phyloP scores from a whole-genome alignment of 306 rosid species.

The Mucuna pruriens region DNA sequence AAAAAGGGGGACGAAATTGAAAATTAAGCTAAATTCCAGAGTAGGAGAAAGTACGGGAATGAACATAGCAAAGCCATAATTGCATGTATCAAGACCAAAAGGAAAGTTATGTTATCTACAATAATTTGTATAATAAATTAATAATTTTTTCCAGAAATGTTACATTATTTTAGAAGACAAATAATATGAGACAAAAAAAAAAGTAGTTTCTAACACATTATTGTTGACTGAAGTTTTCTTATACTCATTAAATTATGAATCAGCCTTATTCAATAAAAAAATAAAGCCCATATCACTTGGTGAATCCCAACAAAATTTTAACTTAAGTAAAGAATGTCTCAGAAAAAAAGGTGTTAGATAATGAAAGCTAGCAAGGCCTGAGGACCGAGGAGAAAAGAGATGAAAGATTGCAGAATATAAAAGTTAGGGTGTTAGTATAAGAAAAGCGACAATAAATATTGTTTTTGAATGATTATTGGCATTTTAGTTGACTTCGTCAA shows the following conservation, averaged over 20 bases:
- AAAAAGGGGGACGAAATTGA: background rate
- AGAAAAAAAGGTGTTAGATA: background rate
- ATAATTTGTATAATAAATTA: background rate
- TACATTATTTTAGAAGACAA: background rate
- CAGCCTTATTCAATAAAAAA: background rate
- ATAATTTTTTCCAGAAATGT: too few relatives aligned
- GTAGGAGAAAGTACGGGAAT: background rate
- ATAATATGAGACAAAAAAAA: background rate
- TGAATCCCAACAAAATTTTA: background rate
- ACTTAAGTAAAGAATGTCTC: background rate
- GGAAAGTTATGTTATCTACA: background rate
- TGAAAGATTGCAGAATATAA: background rate
- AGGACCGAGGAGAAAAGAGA: background rate
- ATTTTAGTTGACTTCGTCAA: background rate
- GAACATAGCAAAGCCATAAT: background rate
- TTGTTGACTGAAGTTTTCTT: background rate
- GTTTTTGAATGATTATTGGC: background rate
- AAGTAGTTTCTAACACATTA: background rate
- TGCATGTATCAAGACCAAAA: background rate
- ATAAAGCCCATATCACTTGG: background rate
- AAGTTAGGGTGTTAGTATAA: background rate
- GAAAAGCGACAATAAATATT: background rate
- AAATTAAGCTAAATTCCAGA: background rate
- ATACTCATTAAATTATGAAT: background rate
- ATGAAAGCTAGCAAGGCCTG: background rate